phyloP scores from a whole-genome alignment of 768 basidiomycete genomes.

The Boletellus ananas region DNA sequence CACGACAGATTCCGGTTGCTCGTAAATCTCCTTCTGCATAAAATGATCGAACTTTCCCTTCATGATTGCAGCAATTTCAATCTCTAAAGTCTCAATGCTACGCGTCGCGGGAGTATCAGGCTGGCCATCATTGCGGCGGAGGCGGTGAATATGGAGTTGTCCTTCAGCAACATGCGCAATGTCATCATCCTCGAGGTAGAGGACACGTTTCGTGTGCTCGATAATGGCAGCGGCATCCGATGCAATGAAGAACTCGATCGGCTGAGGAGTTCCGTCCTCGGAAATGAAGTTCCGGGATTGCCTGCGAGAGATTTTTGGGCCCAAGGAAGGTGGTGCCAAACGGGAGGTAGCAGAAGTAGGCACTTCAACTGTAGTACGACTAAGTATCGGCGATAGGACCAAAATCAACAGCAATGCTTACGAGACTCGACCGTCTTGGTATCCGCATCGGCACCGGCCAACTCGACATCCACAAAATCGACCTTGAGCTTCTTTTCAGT shows the following conservation, averaged over 20 bases:
- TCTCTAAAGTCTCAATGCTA: conserved; percentile 95
- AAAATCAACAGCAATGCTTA: conserved; percentile 26
- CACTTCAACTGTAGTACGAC: conserved; percentile 34
- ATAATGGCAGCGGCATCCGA: conserved; percentile 95
- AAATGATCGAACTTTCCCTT: conserved; percentile 99
- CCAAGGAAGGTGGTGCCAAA: conserved; percentile 57
- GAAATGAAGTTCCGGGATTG: conserved; percentile 98
- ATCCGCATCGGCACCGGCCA: conserved; percentile 69
- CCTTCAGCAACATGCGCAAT: conserved; percentile 97
- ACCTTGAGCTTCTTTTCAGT: conserved; percentile 99
- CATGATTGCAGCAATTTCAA: conserved; percentile 99
- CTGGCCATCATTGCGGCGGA: conserved; percentile 80
- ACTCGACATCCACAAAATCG: conserved; percentile 98
- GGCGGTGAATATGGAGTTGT: conserved; percentile 97
- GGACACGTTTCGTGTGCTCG: conserved; percentile 98
- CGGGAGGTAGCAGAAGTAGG: conserved; percentile 56
- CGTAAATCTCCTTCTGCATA: conserved; percentile 99
- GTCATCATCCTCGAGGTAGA: conserved; percentile 98
- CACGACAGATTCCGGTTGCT: conserved; percentile 98
- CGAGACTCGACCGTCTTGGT: conserved; percentile 40
- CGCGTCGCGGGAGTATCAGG: conserved; percentile 64
- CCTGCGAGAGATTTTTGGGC: conserved; percentile 82
- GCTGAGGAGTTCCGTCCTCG: conserved; percentile 96
- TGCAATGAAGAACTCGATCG: conserved; percentile 99
- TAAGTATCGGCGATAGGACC: neutral